Evolutionary conservation across 1,139 yeast genomes (phyloP), one percentile per base, ranked within the genome.

Genomic region (Zygosaccharomyces pseudobailii): DNA sequence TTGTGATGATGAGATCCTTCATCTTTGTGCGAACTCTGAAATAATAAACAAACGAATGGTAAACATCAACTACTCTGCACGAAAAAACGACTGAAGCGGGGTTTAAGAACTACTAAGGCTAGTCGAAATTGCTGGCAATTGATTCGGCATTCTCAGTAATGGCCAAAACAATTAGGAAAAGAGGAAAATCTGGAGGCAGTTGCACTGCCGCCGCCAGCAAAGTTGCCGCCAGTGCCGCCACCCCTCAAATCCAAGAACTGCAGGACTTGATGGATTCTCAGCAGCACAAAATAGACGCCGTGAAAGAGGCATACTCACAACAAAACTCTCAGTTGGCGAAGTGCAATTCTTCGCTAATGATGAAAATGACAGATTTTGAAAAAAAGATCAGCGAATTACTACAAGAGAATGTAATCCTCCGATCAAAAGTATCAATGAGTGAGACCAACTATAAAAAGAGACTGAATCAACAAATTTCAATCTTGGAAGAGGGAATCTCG

Each of bases 321-420:
- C 65, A 82, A 57, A 82, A 82, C 61, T 71, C 70, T 50, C 72
- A 76, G 19, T 63, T 83, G 34, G 84, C 85, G 0, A 75, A 73
- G 53, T 76, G 75, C 47, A 82, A 81, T 59, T 73, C 81, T 6
- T 61, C 72, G 21, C 66, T 82, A 61, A 67, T 74, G 67, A 58
- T 72, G 31, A 76, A 71, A 51, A 68, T 82, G 17, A 65, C 74
- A 2, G 79, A 74, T 24, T 63, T 83, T 63, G 87, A 82, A 58
- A 57, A 64, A 10, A 74, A 70, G 50, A 61, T 78, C 21, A 69
- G 74, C 37, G 74, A 71, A 21, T 62, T 76, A 50, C 71, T 77
- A 13, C 71, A 70, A 48, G 81, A 79, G 51, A 75, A 78, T 52
- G 65, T 75, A 38, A 56, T 58, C 7, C 53, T 74, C 19, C 64